phyloP scores from a whole-genome alignment of 202 grass and related monocot genomes.

The Brachypodium distachyon region DNA sequence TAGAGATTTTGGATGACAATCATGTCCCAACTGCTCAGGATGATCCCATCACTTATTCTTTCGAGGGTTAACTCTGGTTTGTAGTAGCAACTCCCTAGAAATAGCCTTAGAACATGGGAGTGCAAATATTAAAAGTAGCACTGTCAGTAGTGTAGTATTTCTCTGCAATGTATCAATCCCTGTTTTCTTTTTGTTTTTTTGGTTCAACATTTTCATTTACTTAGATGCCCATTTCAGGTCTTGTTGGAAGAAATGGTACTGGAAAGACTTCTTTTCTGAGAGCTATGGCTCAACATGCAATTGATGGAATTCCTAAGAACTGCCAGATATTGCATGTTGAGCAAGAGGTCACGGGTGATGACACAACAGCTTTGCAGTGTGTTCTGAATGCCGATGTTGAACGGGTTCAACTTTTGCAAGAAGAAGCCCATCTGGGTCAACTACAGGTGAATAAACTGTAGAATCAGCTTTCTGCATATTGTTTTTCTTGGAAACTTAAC shows the following conservation, averaged over 20 bases:
- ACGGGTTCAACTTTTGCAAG: constrained; percentile 71
- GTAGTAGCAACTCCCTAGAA: not conserved
- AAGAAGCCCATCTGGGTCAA: constrained; percentile 67
- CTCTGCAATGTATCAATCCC: not conserved
- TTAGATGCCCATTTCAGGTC: constrained; percentile 47
- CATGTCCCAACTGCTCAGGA: not conserved
- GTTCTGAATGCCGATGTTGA: constrained; percentile 83
- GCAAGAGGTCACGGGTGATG: constrained; percentile 83
- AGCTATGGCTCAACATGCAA: constrained; percentile 82
- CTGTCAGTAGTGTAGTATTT: not conserved
- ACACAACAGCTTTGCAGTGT: constrained; percentile 82
- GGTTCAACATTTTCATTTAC: not conserved
- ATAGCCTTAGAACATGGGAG: not conserved
- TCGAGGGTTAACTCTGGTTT: not conserved
- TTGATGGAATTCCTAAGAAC: constrained; percentile 94
- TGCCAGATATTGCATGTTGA: constrained; percentile 99
- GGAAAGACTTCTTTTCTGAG: constrained; percentile 97
- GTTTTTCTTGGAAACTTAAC: not conserved
- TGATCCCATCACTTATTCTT: not conserved
- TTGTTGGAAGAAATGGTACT: constrained; percentile 94
- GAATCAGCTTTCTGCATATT: constrained; percentile 7
- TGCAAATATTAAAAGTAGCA: not conserved
- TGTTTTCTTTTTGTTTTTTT: not conserved
- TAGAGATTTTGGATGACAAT: not conserved
- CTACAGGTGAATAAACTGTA: constrained; percentile 47